Evolutionary conservation across 1,284 basidiomycete genomes (phyloP), one percentile per base, ranked within the genome.

Genomic region (Cystobasidium sp.): DNA sequence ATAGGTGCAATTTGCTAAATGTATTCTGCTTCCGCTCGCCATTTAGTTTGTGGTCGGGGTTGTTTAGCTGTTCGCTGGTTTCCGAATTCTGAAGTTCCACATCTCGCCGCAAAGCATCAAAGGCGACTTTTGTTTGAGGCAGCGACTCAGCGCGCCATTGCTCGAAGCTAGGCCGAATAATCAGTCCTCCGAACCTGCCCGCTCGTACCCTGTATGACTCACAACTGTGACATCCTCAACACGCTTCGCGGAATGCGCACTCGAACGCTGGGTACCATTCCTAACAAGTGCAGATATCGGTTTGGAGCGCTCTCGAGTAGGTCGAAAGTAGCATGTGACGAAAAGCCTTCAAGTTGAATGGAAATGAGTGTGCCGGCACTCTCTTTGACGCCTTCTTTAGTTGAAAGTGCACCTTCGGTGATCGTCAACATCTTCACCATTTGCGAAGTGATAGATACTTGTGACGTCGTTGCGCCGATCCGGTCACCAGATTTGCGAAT

Each of bases 71-170:
- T 22, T 49, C 31, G 44, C 16, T 47, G 61, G 5, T 2, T 1
- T 31, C 31, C 31, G 31, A 31, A 31, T 31, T 31, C 31, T 31
- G 31, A 31, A 31, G 31, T 51, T 75, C 75, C 31, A 76, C 56
- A 39, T 75, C 75, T 39, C 58, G 52, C 37, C 69, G 49, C 10
- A 75, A 37, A 24, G 70, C 69, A n/a, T 75, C 68, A 39, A 75
- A 68, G 8, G 69, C 69, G 18, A 72, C 44, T 20, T 55, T 58
- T 14, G 75, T 67, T 53, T 71, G 55, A 10, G 91, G 88, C 37
- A 92, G 84, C 78, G 90, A 92, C 77, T 91, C 90, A 3, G 86
- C 86, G 78, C 87, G 85, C 92, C 92, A 93, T 78, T 91, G 89
- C 77, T 91, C 88, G 39, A 89, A 80, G 78, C 70, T 73, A 46